Evolutionary conservation across 257 asterid genomes (phyloP).

Genomic region (Scutellaria barbata): DNA sequence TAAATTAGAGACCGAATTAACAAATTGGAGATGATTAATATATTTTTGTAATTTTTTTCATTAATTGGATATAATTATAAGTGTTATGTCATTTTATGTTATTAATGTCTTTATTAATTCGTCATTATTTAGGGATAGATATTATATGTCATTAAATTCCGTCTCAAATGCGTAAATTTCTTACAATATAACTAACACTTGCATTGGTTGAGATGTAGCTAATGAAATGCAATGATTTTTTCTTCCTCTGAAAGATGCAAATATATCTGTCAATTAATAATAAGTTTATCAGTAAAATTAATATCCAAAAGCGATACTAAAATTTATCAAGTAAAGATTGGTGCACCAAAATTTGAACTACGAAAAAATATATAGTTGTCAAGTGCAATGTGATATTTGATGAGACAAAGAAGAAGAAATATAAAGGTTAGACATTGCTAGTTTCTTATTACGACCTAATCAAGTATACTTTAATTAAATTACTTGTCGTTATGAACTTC

Average conservation of each 20-base stretch:
- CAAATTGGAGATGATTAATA: no score
- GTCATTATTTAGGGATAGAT: no score
- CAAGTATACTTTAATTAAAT: background rate
- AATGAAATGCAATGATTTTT: background rate
- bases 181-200: no score
- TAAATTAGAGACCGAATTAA: no score
- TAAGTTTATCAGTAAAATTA: background rate
- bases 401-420: background rate
- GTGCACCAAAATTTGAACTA: slow-evolving; percentile 8
- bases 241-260: background rate
- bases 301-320: background rate
- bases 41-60: no score
- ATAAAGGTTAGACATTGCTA: background rate
- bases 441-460: background rate
- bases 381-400: no score
- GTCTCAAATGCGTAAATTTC: no score
- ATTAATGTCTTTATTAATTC: no score
- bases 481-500: slow-evolving; percentile 36
- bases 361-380: background rate
- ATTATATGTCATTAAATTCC: no score
- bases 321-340: background rate
- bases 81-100: no score
- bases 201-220: no score
- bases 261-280: background rate
- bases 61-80: no score